Evolutionary conservation across 2,329 filamentous ascomycete genomes (phyloP).

Genomic region (Phialocephala subalpina): DNA sequence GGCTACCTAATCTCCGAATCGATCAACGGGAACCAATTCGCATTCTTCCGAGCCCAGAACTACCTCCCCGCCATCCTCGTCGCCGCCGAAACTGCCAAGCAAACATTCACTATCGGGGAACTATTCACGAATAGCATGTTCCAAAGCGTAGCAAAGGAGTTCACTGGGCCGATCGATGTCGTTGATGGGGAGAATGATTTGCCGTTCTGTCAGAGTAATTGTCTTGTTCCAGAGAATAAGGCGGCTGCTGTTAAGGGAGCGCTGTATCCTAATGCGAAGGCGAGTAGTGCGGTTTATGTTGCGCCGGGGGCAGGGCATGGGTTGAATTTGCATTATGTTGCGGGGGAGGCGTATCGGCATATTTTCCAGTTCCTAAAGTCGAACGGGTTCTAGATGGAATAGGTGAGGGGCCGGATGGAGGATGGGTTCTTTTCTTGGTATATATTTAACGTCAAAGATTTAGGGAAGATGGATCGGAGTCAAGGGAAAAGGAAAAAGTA

Average conservation of each 20-base stretch:
- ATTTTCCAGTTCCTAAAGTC: slow-evolving; percentile 6
- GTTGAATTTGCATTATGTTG: slow-evolving; percentile 27
- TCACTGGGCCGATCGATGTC: slow-evolving; percentile 20
- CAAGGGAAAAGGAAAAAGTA: no score
- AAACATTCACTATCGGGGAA: slow-evolving; percentile 25
- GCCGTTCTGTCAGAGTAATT: slow-evolving; percentile 23
- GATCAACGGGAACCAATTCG: slow-evolving; percentile 22
- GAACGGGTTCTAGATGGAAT: not conserved
- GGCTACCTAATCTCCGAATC: slow-evolving; percentile 19
- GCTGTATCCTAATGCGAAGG: slow-evolving; percentile 15
- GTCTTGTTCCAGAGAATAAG: slow-evolving; percentile 14
- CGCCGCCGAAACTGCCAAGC: slow-evolving; percentile 14
- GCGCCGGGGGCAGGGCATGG: slow-evolving; percentile 26
- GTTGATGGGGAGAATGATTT: slow-evolving; percentile 28
- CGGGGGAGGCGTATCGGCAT: slow-evolving; percentile 16
- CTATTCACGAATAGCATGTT: slow-evolving; percentile 14
- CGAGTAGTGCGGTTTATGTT: slow-evolving; percentile 14
- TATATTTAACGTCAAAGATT: not conserved
- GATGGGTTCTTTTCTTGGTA: not conserved
- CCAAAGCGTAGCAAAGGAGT: slow-evolving; percentile 7
- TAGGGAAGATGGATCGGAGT: not conserved
- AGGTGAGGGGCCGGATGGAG: not conserved
- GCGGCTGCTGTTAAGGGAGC: slow-evolving; percentile 8
- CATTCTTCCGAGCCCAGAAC: slow-evolving; percentile 22
- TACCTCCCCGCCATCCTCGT: slow-evolving; percentile 14